Base-by-base conservation (phyloP, 169 alveolate genomes). In the Perkinsus marinus region DNA sequence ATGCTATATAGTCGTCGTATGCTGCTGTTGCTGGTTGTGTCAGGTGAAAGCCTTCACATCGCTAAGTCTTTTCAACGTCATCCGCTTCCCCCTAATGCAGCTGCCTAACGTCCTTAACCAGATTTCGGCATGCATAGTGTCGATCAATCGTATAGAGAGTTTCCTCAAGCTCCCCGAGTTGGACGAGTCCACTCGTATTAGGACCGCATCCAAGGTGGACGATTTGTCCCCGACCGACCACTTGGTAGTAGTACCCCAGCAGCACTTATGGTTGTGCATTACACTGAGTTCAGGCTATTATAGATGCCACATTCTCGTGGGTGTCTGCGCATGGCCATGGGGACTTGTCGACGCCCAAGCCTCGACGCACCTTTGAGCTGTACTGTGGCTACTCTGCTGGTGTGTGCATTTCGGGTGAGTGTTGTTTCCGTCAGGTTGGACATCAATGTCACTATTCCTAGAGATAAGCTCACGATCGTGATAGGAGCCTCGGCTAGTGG, bases 71-170 rank as follows among this genome's bases (percentile, higher is more conserved):
- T 57, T 95, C 93, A 93, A 95, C 94, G 91, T 92, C 22, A 89
- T 95, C 91, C 92, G 95, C 39, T 92, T 93, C 39, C 96, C 96
- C 30, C 39, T 95, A 79, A 93, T 92, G 43, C 89, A 94, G 94
- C 90, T 95, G 37, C 96, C 96, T 39, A 43, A 68, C 46, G 90
- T 91, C 39, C 39, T 92, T 22, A 92, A 92, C 91, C 47, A 90
- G 91, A 36, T 68, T 37, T 22, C 69, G 43, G 94, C 90, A 9
- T 68, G 90, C 34, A 16, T 38, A 17, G 39, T 90, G 10, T 47
- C 94, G 19, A 41, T 92, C 36, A 17, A 39, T 17, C 94, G 94
- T 30, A 43, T 92, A 10, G 68, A 38, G 68, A 19, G 68, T 68
- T 26, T 89, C 34, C 34, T 57, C 5, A 57, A 16, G 22, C 34